Conservation (phyloP, 1,139 yeast genomes). For the Pichia sp. region DNA sequence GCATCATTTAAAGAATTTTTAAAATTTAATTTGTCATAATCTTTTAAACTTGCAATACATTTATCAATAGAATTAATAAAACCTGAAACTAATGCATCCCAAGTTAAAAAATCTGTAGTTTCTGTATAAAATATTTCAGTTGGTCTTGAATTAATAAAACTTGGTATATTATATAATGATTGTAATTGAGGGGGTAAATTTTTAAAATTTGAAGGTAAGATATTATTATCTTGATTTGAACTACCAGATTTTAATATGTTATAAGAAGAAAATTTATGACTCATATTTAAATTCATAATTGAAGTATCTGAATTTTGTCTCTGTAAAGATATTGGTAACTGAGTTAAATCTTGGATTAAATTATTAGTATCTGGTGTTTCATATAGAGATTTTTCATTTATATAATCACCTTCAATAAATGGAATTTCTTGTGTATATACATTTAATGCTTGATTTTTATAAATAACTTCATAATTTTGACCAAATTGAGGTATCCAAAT, state of each 20-base stretch:
- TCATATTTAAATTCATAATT: neutral
- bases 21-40: conserved; percentile 45
- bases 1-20: conserved; percentile 46
- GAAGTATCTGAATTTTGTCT: conserved; percentile 6
- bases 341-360: conserved; percentile 16
- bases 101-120: conserved; percentile 49
- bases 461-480: conserved; percentile 49
- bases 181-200: conserved; percentile 2
- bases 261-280: neutral
- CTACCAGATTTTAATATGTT: neutral
- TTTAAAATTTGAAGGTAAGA: neutral
- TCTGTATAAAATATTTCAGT: conserved; percentile 39
- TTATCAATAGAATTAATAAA: conserved; percentile 42
- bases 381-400: conserved; percentile 30
- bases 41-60: conserved; percentile 43
- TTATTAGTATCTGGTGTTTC: conserved; percentile 22
- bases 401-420: conserved; percentile 33
- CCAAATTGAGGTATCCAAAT: conserved; percentile 56
- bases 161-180: conserved; percentile 5
- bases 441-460: conserved; percentile 53
- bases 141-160: conserved; percentile 5
- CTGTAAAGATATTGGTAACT: conserved; percentile 16
- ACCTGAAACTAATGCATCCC: conserved; percentile 48
- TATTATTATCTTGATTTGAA: neutral
- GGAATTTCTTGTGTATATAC: conserved; percentile 55